Conservation (phyloP, 495 filamentous ascomycete species). For the Tuber melanosporum region DNA sequence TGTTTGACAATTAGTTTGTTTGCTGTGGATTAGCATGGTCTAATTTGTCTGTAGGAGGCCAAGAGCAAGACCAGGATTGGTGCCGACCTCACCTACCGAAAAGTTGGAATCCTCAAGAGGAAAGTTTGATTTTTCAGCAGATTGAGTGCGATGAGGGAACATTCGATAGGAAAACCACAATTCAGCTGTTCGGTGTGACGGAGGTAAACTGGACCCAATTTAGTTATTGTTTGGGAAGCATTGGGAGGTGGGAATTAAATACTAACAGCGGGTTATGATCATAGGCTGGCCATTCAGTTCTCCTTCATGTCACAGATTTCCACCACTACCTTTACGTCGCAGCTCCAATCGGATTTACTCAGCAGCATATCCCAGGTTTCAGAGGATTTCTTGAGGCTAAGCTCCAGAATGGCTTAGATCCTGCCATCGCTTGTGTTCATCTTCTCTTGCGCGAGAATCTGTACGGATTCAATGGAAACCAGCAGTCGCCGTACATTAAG, state of each 20-base stretch:
- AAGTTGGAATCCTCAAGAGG: slow-evolving; percentile 59
- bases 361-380: slow-evolving; percentile 68
- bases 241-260: background rate
- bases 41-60: slow-evolving; percentile 53
- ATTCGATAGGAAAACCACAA: slow-evolving; percentile 62
- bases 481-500: slow-evolving; percentile 85
- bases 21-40: background rate
- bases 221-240: background rate
- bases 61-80: slow-evolving; percentile 94
- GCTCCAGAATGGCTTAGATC: slow-evolving; percentile 56
- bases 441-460: slow-evolving; percentile 80
- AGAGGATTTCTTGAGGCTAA: slow-evolving; percentile 68
- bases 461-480: slow-evolving; percentile 85
- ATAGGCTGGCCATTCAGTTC: slow-evolving; percentile 77
- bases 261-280: slow-evolving; percentile 28
- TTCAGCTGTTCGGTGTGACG: slow-evolving; percentile 97
- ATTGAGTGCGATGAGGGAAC: slow-evolving; percentile 92
- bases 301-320: slow-evolving; percentile 93
- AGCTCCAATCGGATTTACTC: slow-evolving; percentile 73
- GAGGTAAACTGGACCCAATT: slow-evolving; percentile 51
- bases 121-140: slow-evolving; percentile 81
- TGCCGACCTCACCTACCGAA: slow-evolving; percentile 65
- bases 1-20: slow-evolving; percentile 4
- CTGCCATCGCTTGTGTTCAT: slow-evolving; percentile 62
- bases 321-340: slow-evolving; percentile 93